Base-by-base conservation (phyloP, 805 yeast genomes). In the Pichia occidentalis region DNA sequence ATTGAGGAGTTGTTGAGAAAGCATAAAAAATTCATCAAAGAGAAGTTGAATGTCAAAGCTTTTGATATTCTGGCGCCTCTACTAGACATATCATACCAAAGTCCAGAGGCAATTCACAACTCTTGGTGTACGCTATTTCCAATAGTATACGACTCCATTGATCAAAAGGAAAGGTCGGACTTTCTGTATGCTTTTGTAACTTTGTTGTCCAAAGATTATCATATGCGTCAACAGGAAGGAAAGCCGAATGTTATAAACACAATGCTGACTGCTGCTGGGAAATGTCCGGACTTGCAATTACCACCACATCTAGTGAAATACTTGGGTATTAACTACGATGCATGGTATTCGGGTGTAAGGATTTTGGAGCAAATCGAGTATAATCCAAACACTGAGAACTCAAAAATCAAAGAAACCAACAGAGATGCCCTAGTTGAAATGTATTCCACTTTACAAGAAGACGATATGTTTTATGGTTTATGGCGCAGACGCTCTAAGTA, bases 401-500 rank as follows among this genome's bases (percentile, higher is more conserved):
- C 76, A 9, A 80, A 80, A 42, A 85, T 90, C 12, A 71, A 80
- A 19, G 96, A 88, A 41, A 80, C 87, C 3, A 86, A 85, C 40
- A 80, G 82, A 44, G 97, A 92, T 61, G 95, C 98, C 0, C 61
- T 92, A 30, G 76, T 87, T 24, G 97, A 94, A 60, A 65, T 90
- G 58, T 92, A 90, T 52, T 80, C 95, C 5, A 76, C 82, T 7
- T 62, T 92, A 37, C 94, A 86, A 50, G 98, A 92, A 52, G 95
- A 85, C 38, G 98, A 92, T 52, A 84, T 90, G 88, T 92, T 88
- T 57, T 92, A 92, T 57, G 99, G 99, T 4, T 69, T 87, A 48
- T 92, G 99, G 99, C 77, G 97, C 63, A 73, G 97, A 57, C 73
- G 97, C 42, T 95, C 97, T 7, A 90, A 90, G 60, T 92, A 90